Evolutionary conservation across 345 rosid species (phyloP).

Genomic region (Jatropha curcas): DNA sequence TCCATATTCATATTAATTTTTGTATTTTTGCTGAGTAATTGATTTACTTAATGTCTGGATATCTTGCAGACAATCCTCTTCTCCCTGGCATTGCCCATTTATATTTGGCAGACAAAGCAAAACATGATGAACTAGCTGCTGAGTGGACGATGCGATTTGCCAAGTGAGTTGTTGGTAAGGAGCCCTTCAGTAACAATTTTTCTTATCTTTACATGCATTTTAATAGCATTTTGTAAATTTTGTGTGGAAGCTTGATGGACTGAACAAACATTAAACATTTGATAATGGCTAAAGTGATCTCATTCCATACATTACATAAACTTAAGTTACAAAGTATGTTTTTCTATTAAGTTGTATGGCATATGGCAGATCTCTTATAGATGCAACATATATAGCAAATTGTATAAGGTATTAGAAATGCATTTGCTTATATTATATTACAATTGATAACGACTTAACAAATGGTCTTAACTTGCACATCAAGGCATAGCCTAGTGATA

Average conservation of each 20-base stretch:
- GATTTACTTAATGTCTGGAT: neutral
- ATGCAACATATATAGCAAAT: neutral
- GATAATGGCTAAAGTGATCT: neutral
- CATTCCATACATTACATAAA: neutral
- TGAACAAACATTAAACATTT: no score
- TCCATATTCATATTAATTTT: neutral
- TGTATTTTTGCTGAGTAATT: neutral
- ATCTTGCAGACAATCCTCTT: slow-evolving; percentile 58
- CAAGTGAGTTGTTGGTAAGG: slow-evolving; percentile 34
- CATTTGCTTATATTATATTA: neutral
- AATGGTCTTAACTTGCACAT: no score
- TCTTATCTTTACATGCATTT: neutral
- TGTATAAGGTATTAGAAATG: no score
- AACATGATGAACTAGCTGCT: slow-evolving; percentile 73
- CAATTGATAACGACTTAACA: neutral
- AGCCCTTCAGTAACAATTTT: neutral
- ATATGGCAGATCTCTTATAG: neutral
- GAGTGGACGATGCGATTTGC: slow-evolving; percentile 95
- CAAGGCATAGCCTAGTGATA: no score
- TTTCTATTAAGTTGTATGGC: neutral
- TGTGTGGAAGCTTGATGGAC: neutral
- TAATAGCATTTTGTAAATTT: neutral
- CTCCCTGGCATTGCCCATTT: slow-evolving; percentile 65
- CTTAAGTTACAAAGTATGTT: neutral
- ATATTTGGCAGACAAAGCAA: slow-evolving; percentile 70